Evolutionary conservation across 495 filamentous ascomycete species (phyloP).

Genomic region (Entonaema liquescens): DNA sequence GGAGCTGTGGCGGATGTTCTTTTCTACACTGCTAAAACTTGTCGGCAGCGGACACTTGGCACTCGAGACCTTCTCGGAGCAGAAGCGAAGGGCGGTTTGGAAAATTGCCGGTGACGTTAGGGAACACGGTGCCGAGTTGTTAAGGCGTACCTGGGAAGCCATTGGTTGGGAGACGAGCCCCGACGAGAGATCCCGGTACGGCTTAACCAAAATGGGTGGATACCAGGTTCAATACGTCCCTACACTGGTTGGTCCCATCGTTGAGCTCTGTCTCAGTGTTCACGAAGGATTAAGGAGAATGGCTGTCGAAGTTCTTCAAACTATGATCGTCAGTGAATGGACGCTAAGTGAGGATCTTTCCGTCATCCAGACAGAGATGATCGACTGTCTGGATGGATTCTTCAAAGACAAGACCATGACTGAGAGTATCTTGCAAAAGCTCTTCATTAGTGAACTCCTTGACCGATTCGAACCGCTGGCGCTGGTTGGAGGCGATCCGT

Average conservation of each 20-base stretch:
- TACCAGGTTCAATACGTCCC: constrained; percentile 99
- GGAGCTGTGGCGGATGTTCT: constrained; percentile 92
- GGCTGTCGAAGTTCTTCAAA: constrained; percentile 91
- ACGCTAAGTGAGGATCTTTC: constrained; percentile 92
- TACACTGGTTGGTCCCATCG: constrained; percentile 85
- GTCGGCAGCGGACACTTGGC: constrained; percentile 88
- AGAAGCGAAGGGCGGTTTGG: constrained; percentile 95
- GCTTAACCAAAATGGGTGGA: constrained; percentile 85
- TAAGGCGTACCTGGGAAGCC: constrained; percentile 89
- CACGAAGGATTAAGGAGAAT: constrained; percentile 90
- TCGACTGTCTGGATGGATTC: constrained; percentile 90
- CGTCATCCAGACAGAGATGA: constrained; percentile 94
- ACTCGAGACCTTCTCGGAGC: constrained; percentile 95
- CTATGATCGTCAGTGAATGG: constrained; percentile 99
- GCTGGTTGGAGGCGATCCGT: constrained; percentile 69
- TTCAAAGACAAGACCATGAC: constrained; percentile 89
- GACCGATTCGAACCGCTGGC: constrained; percentile 79
- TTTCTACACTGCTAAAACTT: constrained; percentile 85
- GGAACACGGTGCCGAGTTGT: constrained; percentile 85
- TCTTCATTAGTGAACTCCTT: constrained; percentile 87
- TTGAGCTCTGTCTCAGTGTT: constrained; percentile 93
- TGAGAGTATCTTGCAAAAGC: constrained; percentile 89
- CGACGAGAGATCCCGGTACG: constrained; percentile 77
- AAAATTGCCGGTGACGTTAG: constrained; percentile 98
- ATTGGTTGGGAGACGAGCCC: constrained; percentile 93